Conservation (phyloP, 352 stramenopile species). For the Globisporangium iwayamae region DNA sequence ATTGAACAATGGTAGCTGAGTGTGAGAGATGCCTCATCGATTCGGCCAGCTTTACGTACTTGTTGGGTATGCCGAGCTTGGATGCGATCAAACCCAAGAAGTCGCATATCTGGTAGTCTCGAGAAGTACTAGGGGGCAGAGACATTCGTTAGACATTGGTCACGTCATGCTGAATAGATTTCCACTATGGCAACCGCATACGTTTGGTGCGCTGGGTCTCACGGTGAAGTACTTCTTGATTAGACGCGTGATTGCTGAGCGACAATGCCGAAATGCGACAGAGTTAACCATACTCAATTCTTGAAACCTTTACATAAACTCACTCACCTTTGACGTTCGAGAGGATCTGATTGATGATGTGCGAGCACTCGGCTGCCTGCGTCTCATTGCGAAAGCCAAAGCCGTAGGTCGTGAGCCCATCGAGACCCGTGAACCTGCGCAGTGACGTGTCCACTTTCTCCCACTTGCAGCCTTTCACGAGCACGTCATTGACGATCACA, state of each 20-base stretch:
- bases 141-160: not conserved
- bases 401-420: constrained; percentile 35
- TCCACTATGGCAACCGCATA: not conserved
- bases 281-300: not conserved
- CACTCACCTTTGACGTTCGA: constrained; percentile 35
- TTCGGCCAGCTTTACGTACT: not conserved
- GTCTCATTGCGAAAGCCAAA: constrained; percentile 42
- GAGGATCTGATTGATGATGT: constrained; percentile 42
- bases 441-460: constrained; percentile 31
- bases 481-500: constrained; percentile 50
- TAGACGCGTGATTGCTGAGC: constrained; percentile 7
- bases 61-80: not conserved
- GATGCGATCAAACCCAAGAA: constrained; percentile 17
- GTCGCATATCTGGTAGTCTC: constrained; percentile 21
- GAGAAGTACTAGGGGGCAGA: constrained; percentile 19
- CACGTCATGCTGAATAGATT: not conserved
- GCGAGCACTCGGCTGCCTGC: constrained; percentile 48
- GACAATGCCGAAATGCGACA: not conserved
- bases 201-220: not conserved
- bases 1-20: not conserved
- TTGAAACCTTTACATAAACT: not conserved
- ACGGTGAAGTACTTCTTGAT: constrained; percentile 8
- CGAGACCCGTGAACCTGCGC: constrained; percentile 34
- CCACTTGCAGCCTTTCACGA: constrained; percentile 41
- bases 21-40: too few species aligned